Conservation (phyloP, 805 yeast genomes). For the Debaryomyces tyrocola region DNA sequence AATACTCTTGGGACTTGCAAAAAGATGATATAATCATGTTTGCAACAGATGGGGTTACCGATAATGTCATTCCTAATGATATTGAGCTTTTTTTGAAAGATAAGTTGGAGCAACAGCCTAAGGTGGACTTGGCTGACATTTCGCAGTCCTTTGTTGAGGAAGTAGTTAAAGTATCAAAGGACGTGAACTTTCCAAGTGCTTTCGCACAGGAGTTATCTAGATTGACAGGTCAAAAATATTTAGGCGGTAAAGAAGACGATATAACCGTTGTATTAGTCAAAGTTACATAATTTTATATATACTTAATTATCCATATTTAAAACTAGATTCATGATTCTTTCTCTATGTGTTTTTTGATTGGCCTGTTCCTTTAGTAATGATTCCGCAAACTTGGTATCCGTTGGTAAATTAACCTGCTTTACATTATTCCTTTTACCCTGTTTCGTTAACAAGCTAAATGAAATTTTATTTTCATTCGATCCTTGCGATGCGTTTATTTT, state of each 20-base stretch:
- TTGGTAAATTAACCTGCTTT: slow-evolving; percentile 51
- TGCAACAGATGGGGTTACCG: slow-evolving; percentile 94
- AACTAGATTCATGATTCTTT: slow-evolving; percentile 57
- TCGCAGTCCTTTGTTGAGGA: slow-evolving; percentile 60
- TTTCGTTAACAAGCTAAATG: slow-evolving; percentile 58
- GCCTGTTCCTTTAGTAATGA: slow-evolving; percentile 52
- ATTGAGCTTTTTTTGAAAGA: slow-evolving; percentile 69
- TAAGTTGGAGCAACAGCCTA: slow-evolving; percentile 30
- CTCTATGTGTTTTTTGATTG: slow-evolving; percentile 51
- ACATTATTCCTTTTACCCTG: slow-evolving; percentile 47
- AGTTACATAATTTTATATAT: slow-evolving; percentile 35
- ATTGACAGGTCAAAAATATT: slow-evolving; percentile 64
- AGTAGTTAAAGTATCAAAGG: slow-evolving; percentile 69
- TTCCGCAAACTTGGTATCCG: slow-evolving; percentile 53
- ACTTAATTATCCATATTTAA: slow-evolving; percentile 32
- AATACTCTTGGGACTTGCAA: slow-evolving; percentile 61
- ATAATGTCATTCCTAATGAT: slow-evolving; percentile 74
- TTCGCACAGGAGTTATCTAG: slow-evolving; percentile 77
- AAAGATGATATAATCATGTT: slow-evolving; percentile 76
- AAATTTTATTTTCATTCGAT: slow-evolving; percentile 17
- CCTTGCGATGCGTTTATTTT: slow-evolving; percentile 1
- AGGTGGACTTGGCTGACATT: slow-evolving; percentile 43
- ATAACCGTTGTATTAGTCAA: slow-evolving; percentile 78
- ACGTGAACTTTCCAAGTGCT: slow-evolving; percentile 75
- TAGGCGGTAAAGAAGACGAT: slow-evolving; percentile 96